These are phyloP conservation scores for Mucor lusitanicus DNA, from an alignment of 371 early-diverging fungal genomes.

Conservation along the genomic window DNA sequence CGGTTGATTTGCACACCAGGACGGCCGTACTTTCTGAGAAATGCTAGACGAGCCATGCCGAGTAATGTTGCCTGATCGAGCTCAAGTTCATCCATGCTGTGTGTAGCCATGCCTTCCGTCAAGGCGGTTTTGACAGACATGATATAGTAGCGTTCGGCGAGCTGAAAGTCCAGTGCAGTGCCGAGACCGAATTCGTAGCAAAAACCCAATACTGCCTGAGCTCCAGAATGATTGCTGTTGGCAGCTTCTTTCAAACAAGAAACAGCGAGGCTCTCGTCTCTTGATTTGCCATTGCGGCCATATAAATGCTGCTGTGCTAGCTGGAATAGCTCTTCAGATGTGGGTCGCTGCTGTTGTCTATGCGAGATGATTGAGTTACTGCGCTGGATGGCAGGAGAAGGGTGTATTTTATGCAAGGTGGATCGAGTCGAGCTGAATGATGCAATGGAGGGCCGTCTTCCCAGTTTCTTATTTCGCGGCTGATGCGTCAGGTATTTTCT, in stretches of 20 bases:
- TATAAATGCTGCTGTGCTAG: conserved; percentile 54
- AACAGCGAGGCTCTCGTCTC: conserved; percentile 48
- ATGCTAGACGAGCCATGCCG: conserved; percentile 66
- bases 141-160: conserved; percentile 66
- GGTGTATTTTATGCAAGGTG: background rate
- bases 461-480: background rate
- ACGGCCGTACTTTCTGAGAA: conserved; percentile 79
- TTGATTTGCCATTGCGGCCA: conserved; percentile 53
- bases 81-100: background rate
- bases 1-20: conserved; percentile 74
- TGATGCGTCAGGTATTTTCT: conserved; percentile 9
- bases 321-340: conserved; percentile 27
- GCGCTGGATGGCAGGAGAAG: background rate
- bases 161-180: conserved; percentile 47
- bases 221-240: conserved; percentile 42
- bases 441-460: background rate
- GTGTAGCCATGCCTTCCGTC: background rate
- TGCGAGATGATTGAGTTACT: background rate
- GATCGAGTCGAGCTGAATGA: background rate
- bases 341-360: background rate
- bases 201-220: conserved; percentile 63
- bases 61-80: conserved; percentile 59
- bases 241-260: conserved; percentile 44
- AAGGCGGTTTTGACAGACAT: conserved; percentile 44
- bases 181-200: conserved; percentile 86